These are phyloP conservation scores for Chenopodium quinoa DNA, from an alignment of 148 eudicot species.

Conservation along the genomic window DNA sequence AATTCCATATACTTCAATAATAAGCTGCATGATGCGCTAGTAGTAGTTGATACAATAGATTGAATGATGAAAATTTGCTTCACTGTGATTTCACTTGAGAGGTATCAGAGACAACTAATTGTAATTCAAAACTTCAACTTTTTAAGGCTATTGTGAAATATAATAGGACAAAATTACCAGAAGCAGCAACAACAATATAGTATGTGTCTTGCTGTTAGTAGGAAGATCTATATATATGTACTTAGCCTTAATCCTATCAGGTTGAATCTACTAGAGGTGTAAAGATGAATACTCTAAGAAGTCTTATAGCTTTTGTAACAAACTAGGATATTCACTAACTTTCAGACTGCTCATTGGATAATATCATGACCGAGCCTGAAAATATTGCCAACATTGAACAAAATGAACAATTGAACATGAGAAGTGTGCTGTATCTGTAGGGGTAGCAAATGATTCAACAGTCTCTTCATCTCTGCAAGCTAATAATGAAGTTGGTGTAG, in stretches of 20 bases:
- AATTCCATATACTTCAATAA: too few relatives aligned
- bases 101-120: neutral
- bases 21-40: neutral
- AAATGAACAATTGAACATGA: conserved; percentile 19
- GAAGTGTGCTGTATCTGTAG: conserved; percentile 3
- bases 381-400: conserved; percentile 16
- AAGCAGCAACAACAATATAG: neutral
- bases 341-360: conserved; percentile 13
- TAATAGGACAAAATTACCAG: neutral
- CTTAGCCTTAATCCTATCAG: neutral
- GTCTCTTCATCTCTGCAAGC: conserved; percentile 22
- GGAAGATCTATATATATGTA: neutral
- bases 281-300: neutral
- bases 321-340: neutral
- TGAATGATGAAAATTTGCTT: neutral
- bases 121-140: neutral
- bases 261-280: neutral
- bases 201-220: neutral
- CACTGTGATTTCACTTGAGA: neutral
- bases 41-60: neutral
- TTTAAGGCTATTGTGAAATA: neutral
- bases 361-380: conserved; percentile 15
- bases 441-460: conserved; percentile 21
- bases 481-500: conserved; percentile 17
- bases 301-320: neutral